A percentile compares a stretch with the other conserved stretches of the same genome.
Evolutionary conservation across 2,329 filamentous ascomycete species (phyloP).

Genomic region (Neonectria magnoliae): DNA sequence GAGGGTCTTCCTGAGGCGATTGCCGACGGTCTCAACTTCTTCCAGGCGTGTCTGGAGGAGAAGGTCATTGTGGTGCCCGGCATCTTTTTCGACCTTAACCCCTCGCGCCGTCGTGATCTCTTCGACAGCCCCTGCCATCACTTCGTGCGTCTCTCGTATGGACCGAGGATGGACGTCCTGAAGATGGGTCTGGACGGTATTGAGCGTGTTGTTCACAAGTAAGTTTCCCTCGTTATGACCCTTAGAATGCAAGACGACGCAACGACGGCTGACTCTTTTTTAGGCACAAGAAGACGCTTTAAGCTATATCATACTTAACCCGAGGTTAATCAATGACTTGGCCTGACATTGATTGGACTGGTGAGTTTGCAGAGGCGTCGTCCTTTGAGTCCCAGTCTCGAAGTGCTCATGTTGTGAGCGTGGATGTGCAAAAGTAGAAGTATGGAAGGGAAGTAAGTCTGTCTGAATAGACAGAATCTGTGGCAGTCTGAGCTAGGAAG

Average conservation of each 20-base stretch:
- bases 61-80: conserved; percentile 97
- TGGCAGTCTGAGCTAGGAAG: conserved; percentile 6
- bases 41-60: conserved; percentile 90
- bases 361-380: neutral
- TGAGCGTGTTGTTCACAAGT: conserved; percentile 82
- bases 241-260: neutral
- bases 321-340: neutral
- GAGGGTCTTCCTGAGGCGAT: conserved; percentile 80
- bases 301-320: conserved; percentile 6
- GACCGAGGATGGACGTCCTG: conserved; percentile 81
- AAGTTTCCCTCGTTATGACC: conserved; percentile 41
- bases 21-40: conserved; percentile 94
- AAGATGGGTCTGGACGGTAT: conserved; percentile 86
- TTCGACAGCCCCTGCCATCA: conserved; percentile 96
- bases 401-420: neutral
- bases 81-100: conserved; percentile 98
- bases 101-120: conserved; percentile 85
- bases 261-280: conserved; percentile 19
- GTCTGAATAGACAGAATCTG: conserved; percentile 12
- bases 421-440: neutral
- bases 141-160: conserved; percentile 87
- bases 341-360: neutral
- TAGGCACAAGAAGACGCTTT: conserved; percentile 37
- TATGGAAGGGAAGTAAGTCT: conserved; percentile 8
- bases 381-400: neutral